These are phyloP conservation scores for Aspergillus uvarum DNA, from an alignment of 2,329 filamentous ascomycete genomes.

Conservation along the genomic window DNA sequence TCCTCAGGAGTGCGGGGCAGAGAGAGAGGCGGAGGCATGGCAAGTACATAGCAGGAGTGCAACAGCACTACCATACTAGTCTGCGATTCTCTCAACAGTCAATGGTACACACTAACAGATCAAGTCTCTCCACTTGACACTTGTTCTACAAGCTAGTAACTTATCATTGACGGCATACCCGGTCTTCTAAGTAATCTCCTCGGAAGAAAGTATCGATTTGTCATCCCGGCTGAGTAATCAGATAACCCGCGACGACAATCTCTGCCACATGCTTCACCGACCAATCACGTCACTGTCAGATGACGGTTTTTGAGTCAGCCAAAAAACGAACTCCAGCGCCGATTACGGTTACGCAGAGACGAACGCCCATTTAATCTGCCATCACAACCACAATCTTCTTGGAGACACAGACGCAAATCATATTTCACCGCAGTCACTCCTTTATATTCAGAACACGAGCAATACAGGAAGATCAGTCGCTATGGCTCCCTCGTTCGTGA, in stretches of 20 bases:
- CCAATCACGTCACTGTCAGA: conserved; percentile 9
- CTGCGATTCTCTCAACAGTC: no score
- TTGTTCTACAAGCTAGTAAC: not conserved
- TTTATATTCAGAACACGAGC: not conserved
- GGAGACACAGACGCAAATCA: not conserved
- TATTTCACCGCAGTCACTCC: not conserved
- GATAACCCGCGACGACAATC: conserved; percentile 6
- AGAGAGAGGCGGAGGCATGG: not conserved
- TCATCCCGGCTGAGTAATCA: not conserved
- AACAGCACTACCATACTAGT: no score
- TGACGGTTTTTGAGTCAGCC: conserved; percentile 7
- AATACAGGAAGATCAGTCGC: not conserved
- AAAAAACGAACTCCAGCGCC: conserved; percentile 1
- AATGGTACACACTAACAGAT: not conserved
- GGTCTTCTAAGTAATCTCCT: not conserved
- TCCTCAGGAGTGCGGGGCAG: not conserved
- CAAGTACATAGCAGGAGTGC: no score
- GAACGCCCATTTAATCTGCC: not conserved
- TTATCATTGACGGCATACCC: not conserved
- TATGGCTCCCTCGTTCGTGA: conserved; percentile 26
- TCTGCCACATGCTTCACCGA: not conserved
- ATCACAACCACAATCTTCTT: not conserved
- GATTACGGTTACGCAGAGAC: not conserved
- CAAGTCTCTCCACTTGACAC: not conserved
- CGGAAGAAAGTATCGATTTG: not conserved